Conservation (phyloP, 208 protist species). For the Hexamita inflata region DNA sequence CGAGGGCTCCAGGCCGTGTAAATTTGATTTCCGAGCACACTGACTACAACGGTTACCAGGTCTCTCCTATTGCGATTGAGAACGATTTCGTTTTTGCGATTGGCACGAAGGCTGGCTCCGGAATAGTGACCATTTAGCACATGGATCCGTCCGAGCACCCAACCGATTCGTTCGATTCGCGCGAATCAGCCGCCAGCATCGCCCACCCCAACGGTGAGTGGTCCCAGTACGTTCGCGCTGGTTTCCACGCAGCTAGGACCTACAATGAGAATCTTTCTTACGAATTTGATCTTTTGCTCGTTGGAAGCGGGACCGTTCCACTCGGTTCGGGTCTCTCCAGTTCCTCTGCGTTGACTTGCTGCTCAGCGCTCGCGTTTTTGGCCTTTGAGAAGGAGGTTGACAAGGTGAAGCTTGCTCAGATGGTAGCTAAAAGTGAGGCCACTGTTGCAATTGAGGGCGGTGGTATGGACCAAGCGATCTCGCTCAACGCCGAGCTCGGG, state of each 20-base stretch:
- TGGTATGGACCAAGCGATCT: background rate
- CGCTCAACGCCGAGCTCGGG: background rate
- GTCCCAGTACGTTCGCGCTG: background rate
- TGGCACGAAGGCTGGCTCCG: background rate
- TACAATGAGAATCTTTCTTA: background rate
- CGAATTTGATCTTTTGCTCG: background rate
- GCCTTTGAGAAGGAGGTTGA: background rate
- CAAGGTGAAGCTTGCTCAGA: background rate
- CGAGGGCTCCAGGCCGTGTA: background rate
- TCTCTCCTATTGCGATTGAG: background rate
- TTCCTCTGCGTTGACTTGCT: background rate
- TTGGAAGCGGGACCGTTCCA: background rate
- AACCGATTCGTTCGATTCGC: background rate
- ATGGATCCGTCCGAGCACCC: background rate
- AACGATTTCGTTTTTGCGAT: background rate
- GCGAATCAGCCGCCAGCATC: background rate
- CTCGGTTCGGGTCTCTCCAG: background rate
- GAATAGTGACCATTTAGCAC: background rate
- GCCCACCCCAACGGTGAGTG: background rate
- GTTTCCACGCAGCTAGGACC: background rate
- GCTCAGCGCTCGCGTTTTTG: background rate
- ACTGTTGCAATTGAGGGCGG: background rate
- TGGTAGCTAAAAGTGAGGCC: background rate
- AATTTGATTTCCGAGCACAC: background rate
- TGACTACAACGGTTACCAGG: background rate